Conservation (phyloP, 139 green algal species). For the Chlorella sp. region DNA sequence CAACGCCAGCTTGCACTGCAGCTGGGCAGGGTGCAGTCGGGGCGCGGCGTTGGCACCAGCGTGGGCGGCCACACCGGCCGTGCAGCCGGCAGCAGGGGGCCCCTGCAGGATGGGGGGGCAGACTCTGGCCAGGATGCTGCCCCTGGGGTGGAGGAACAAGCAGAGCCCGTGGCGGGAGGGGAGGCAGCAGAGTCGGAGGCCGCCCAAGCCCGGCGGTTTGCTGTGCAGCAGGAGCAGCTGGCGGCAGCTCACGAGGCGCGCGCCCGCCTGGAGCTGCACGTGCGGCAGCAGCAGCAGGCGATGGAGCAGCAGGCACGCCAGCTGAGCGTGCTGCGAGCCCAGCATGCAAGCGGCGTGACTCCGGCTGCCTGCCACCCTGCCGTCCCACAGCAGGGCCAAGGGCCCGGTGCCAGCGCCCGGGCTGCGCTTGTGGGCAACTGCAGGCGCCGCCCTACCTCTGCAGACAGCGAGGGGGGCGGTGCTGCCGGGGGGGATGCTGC, state of each 20-base stretch:
- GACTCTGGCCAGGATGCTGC: neutral
- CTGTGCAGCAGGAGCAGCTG: slow-evolving; percentile 74
- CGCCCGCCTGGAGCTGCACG: neutral
- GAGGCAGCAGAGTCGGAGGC: neutral
- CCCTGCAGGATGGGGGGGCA: neutral
- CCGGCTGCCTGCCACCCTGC: neutral
- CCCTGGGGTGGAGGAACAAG: neutral
- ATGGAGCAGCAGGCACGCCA: neutral
- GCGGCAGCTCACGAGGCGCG: slow-evolving; percentile 57
- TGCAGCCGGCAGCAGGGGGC: neutral
- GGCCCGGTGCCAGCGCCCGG: neutral
- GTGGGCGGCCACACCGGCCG: neutral
- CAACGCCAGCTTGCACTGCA: slow-evolving; percentile 62
- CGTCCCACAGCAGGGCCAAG: neutral
- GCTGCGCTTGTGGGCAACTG: neutral
- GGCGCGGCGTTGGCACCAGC: neutral
- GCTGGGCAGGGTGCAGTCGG: slow-evolving; percentile 8
- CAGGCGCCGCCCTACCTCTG: neutral
- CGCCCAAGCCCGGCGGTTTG: slow-evolving; percentile 48
- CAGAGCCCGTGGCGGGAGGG: neutral
- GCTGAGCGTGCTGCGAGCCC: neutral
- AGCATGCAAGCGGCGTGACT: neutral
- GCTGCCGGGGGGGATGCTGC: neutral
- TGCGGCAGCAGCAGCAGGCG: neutral
- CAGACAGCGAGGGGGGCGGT: neutral